Conservation (phyloP, 495 filamentous ascomycete species). For the Parachaetomium inaequale region DNA sequence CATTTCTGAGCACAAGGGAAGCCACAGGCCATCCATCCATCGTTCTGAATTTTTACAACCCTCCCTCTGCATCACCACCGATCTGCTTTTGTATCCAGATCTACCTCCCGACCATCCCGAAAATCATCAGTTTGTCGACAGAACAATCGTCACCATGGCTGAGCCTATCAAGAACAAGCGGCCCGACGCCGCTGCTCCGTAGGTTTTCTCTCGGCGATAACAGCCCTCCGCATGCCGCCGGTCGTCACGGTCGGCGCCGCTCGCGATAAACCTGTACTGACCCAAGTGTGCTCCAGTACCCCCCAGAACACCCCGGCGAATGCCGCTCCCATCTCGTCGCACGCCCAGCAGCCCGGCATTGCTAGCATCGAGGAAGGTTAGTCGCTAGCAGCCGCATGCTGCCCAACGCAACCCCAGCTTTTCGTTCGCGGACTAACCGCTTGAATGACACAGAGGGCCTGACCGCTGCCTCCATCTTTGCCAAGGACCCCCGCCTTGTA, state of each 20-base stretch:
- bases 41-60: conserved; percentile 18
- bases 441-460: conserved; percentile 72
- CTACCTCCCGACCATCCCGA: not conserved
- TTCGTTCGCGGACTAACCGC: conserved; percentile 7
- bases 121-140: conserved; percentile 15
- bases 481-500: conserved; percentile 86
- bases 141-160: conserved; percentile 58
- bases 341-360: conserved; percentile 91
- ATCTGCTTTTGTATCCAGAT: conserved; percentile 6
- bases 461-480: conserved; percentile 84
- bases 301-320: conserved; percentile 94
- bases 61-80: conserved; percentile 7
- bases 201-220: conserved; percentile 26
- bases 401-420: conserved; percentile 19
- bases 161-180: conserved; percentile 91
- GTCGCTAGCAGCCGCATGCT: conserved; percentile 31
- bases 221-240: not conserved
- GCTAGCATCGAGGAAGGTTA: conserved; percentile 96
- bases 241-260: conserved; percentile 1
- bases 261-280: conserved; percentile 32
- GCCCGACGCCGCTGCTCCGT: conserved; percentile 79
- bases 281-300: conserved; percentile 54
- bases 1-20: conserved; percentile 27
- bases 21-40: conserved; percentile 18
- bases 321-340: conserved; percentile 95